A percentile compares a stretch with the other conserved stretches of the same genome.
phyloP scores from a whole-genome alignment of 2,329 filamentous ascomycete species.

The Simplicillium sp. region DNA sequence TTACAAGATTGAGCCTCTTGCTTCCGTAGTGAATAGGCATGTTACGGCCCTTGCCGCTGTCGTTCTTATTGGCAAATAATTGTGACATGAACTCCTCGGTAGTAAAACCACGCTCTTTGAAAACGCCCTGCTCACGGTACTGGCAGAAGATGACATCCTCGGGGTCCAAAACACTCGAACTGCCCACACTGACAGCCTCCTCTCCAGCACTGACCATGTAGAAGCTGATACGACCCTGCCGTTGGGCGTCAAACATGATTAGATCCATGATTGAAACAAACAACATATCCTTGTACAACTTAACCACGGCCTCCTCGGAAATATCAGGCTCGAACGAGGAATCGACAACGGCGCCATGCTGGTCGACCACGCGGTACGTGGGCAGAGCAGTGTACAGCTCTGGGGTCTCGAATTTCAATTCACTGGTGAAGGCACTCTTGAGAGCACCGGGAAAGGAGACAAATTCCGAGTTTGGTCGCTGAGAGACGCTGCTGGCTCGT shows the following conservation, averaged over 20 bases:
- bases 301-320: conserved; percentile 49
- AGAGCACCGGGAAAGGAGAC: conserved; percentile 87
- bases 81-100: conserved; percentile 91
- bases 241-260: conserved; percentile 96
- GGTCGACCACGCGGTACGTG: conserved; percentile 86
- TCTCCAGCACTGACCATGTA: conserved; percentile 97
- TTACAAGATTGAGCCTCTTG: conserved; percentile 70
- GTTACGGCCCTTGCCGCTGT: conserved; percentile 74
- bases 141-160: conserved; percentile 89
- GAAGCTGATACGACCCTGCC: conserved; percentile 88
- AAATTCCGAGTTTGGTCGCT: conserved; percentile 43
- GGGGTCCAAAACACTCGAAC: conserved; percentile 72
- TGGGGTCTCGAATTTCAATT: conserved; percentile 68
- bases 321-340: conserved; percentile 59
- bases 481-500: conserved; percentile 40
- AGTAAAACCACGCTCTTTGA: conserved; percentile 79
- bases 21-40: conserved; percentile 98
- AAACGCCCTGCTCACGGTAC: conserved; percentile 88
- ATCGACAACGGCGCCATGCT: conserved; percentile 78
- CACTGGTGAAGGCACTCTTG: conserved; percentile 82
- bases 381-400: conserved; percentile 66
- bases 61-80: conserved; percentile 78
- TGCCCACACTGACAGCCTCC: conserved; percentile 88
- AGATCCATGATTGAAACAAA: conserved; percentile 79
- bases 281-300: conserved; percentile 58